Evolutionary conservation across 106 monocot genomes (phyloP).

Genomic region (Triglochin maritima): DNA sequence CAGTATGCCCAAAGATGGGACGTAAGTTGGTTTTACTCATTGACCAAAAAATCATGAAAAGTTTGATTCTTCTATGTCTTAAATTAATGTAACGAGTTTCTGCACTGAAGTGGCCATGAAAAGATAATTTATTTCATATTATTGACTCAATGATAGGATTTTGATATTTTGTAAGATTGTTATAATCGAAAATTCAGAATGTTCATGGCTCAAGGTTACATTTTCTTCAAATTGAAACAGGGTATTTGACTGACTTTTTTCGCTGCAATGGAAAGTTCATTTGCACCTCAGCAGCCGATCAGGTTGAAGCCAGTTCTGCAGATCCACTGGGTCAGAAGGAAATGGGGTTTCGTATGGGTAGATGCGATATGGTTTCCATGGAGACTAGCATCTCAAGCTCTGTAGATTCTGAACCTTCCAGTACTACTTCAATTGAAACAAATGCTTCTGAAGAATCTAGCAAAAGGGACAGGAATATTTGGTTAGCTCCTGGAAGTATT

Average conservation of each 20-base stretch:
- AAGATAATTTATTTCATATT: no score
- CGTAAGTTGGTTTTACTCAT: no score
- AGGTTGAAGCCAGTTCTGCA: constrained; percentile 1
- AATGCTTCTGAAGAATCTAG: not conserved
- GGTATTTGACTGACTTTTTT: not conserved
- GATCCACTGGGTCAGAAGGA: not conserved
- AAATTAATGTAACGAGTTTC: no score
- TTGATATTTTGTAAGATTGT: not conserved
- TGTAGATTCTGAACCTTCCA: not conserved
- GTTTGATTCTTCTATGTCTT: no score
- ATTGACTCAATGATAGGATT: not conserved
- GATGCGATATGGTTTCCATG: not conserved
- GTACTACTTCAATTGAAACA: not conserved
- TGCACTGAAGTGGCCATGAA: no score
- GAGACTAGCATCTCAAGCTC: constrained; percentile 3
- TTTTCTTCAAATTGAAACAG: not conserved
- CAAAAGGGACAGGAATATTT: constrained; percentile 8
- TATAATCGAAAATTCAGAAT: not conserved
- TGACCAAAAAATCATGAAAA: no score
- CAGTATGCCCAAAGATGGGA: no score
- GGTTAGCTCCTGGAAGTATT: constrained; percentile 36
- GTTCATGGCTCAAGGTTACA: not conserved
- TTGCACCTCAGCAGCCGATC: not conserved
- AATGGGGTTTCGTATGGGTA: not conserved
- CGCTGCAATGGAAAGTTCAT: not conserved